These are phyloP conservation scores for Globisporangium cylindrosporum DNA, from an alignment of 352 stramenopile species.

Conservation along the genomic window DNA sequence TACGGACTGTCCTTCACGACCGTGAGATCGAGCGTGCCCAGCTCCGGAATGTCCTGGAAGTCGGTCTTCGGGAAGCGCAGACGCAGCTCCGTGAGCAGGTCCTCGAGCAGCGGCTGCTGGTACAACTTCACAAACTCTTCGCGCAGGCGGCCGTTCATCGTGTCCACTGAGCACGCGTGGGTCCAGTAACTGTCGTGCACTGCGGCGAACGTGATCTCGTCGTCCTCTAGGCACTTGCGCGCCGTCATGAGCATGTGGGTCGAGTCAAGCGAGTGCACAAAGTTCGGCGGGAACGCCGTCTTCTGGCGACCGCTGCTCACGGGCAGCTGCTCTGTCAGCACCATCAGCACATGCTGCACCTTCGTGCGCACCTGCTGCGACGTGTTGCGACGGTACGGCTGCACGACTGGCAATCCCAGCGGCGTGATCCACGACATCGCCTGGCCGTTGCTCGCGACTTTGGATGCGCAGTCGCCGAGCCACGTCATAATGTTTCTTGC, in stretches of 20 bases:
- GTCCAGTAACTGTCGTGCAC: constrained; percentile 97
- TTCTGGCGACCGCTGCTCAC: constrained; percentile 89
- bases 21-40: not conserved
- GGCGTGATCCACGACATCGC: constrained; percentile 76
- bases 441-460: constrained; percentile 82
- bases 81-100: not conserved
- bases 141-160: not conserved
- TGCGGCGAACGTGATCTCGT: constrained; percentile 94
- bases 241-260: constrained; percentile 99
- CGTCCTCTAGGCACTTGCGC: constrained; percentile 88
- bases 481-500: constrained; percentile 91
- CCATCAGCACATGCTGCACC: constrained; percentile 89
- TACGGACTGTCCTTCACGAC: not conserved
- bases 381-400: constrained; percentile 90
- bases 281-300: constrained; percentile 98
- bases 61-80: not conserved
- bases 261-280: constrained; percentile 93
- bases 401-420: not conserved
- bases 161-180: not conserved
- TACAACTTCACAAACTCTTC: not conserved
- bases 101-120: not conserved
- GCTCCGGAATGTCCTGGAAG: not conserved
- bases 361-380: constrained; percentile 80
- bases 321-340: constrained; percentile 53
- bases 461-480: constrained; percentile 68